phyloP scores from a whole-genome alignment of 495 filamentous ascomycete species.

The Lentithecium fluviatile region DNA sequence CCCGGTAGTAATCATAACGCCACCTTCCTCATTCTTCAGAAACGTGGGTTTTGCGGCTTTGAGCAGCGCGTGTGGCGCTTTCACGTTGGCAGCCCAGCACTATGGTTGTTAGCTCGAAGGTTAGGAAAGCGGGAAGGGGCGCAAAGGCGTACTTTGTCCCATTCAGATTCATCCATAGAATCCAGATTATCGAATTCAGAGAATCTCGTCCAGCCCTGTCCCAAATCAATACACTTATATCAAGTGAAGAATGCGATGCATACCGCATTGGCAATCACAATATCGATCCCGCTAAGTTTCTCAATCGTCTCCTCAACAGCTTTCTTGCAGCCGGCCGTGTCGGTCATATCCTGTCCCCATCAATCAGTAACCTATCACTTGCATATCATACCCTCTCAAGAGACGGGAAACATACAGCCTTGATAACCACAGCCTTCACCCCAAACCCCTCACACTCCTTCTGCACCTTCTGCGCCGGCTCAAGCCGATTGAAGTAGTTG shows the following conservation, averaged over 20 bases:
- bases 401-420: constrained; percentile 53
- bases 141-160: constrained; percentile 58
- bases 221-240: background rate
- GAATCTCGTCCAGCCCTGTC: constrained; percentile 67
- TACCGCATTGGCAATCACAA: constrained; percentile 71
- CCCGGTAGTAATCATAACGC: constrained; percentile 66
- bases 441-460: constrained; percentile 52
- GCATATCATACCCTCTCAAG: too few species aligned
- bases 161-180: constrained; percentile 62
- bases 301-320: constrained; percentile 57
- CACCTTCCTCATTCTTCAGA: constrained; percentile 67
- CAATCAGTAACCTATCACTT: too few species aligned
- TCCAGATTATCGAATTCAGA: constrained; percentile 62
- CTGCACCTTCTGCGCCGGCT: constrained; percentile 55
- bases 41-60: constrained; percentile 63
- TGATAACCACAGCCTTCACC: constrained; percentile 56
- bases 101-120: background rate
- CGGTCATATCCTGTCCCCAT: constrained; percentile 60
- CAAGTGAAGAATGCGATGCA: constrained; percentile 31
- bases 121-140: background rate
- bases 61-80: constrained; percentile 62
- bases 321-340: constrained; percentile 54
- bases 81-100: constrained; percentile 70
- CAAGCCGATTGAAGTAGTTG: constrained; percentile 61
- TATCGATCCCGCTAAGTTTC: constrained; percentile 65